Evolutionary conservation across 1,284 basidiomycete genomes (phyloP).

Genomic region (Ustilago cynodontis): DNA sequence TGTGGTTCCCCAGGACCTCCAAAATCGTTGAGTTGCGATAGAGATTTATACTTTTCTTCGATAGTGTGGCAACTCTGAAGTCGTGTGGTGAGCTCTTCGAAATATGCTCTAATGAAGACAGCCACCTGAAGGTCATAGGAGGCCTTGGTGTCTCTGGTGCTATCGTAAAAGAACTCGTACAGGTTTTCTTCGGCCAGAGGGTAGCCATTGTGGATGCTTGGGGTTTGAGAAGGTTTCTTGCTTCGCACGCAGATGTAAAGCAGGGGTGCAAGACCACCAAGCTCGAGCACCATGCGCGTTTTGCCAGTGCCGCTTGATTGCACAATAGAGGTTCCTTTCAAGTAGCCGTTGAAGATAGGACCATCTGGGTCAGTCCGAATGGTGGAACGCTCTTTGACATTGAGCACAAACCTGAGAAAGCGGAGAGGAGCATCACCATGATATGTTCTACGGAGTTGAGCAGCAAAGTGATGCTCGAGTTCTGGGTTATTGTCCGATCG

Average conservation of each 20-base stretch:
- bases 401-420: constrained; percentile 13
- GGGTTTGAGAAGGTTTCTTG: not conserved
- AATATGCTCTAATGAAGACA: not conserved
- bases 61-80: not conserved
- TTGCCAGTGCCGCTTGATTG: constrained; percentile 42
- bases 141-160: not conserved
- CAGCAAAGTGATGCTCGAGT: not conserved
- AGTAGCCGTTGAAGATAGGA: constrained; percentile 1
- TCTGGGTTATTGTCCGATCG: not conserved
- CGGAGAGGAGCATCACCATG: constrained; percentile 8
- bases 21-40: not conserved
- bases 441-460: constrained; percentile 5
- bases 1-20: not conserved
- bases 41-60: not conserved
- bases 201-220: constrained; percentile 1
- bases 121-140: constrained; percentile 13
- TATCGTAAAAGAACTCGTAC: constrained; percentile 1
- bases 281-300: constrained; percentile 24
- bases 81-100: not conserved
- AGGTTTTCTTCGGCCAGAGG: constrained; percentile 14
- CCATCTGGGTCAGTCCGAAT: not conserved
- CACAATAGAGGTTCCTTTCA: constrained; percentile 16
- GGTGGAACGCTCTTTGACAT: not conserved
- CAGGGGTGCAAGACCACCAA: constrained; percentile 7
- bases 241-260: constrained; percentile 29